A percentile compares a stretch with the other conserved stretches of the same genome.
These are phyloP conservation scores for Daldinia bambusicola DNA, from an alignment of 495 filamentous ascomycete genomes.

Conservation along the genomic window DNA sequence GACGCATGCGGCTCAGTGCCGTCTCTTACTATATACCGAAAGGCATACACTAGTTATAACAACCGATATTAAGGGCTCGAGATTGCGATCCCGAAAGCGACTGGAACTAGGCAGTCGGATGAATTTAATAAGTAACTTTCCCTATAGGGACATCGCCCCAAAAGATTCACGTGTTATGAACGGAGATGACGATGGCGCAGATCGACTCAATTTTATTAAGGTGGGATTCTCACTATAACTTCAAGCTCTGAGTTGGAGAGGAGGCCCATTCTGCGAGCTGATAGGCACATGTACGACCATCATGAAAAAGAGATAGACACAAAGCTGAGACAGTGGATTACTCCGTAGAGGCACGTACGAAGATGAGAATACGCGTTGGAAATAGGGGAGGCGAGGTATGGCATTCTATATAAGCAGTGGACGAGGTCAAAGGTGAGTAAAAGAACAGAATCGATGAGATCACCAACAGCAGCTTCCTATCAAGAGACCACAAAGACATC, in stretches of 20 bases:
- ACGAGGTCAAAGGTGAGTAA: background rate
- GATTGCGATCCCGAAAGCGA: slow-evolving; percentile 21
- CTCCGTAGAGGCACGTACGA: slow-evolving; percentile 17
- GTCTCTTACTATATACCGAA: background rate
- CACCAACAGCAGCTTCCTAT: slow-evolving; percentile 12
- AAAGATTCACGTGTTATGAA: slow-evolving; percentile 14
- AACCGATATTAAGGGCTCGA: slow-evolving; percentile 24
- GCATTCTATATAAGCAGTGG: slow-evolving; percentile 29
- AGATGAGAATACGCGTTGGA: slow-evolving; percentile 6
- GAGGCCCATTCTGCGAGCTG: slow-evolving; percentile 5
- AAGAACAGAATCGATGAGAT: background rate
- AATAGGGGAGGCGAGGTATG: slow-evolving; percentile 8
- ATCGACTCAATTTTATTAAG: slow-evolving; percentile 33
- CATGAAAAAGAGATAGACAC: background rate
- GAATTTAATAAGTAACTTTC: slow-evolving; percentile 24
- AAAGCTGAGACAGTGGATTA: background rate
- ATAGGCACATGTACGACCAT: slow-evolving; percentile 19
- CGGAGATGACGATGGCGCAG: slow-evolving; percentile 32
- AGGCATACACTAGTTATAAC: slow-evolving; percentile 2
- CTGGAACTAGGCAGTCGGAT: slow-evolving; percentile 9
- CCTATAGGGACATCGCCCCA: slow-evolving; percentile 24
- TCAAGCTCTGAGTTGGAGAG: slow-evolving; percentile 16
- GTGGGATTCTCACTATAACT: slow-evolving; percentile 22
- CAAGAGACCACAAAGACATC: background rate
- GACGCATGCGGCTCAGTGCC: slow-evolving; percentile 26